Evolutionary conservation across 2,329 filamentous ascomycete species (phyloP).

Genomic region (Diatrype stigma): DNA sequence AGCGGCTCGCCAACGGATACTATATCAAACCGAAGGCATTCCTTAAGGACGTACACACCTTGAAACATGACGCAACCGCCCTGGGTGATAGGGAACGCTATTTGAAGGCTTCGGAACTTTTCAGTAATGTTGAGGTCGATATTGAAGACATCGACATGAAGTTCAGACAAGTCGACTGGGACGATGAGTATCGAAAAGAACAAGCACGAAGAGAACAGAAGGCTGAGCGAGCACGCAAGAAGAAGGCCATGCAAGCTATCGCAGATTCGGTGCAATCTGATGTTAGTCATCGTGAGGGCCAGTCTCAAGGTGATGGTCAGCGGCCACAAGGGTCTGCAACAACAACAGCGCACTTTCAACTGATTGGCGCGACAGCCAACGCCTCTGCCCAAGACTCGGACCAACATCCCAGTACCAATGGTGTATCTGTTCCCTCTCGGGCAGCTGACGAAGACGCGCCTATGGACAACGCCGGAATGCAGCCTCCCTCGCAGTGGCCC

Average conservation of each 20-base stretch:
- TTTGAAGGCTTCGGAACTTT: constrained; percentile 84
- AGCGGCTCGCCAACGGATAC: constrained; percentile 93
- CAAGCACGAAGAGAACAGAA: constrained; percentile 57
- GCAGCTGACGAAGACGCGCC: constrained; percentile 52
- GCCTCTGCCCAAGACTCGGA: constrained; percentile 43
- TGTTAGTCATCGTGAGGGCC: constrained; percentile 45
- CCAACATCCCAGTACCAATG: constrained; percentile 47
- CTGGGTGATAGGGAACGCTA: constrained; percentile 78
- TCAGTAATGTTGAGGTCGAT: constrained; percentile 92
- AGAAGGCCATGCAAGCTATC: constrained; percentile 55
- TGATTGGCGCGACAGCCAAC: constrained; percentile 57
- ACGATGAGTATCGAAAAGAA: constrained; percentile 73
- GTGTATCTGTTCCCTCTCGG: constrained; percentile 46
- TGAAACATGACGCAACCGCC: constrained; percentile 80
- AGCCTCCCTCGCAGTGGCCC: constrained; percentile 43
- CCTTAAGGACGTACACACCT: constrained; percentile 75
- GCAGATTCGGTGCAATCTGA: constrained; percentile 48
- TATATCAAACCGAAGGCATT: constrained; percentile 92
- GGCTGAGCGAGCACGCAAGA: constrained; percentile 60
- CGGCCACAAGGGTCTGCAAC: constrained; percentile 43
- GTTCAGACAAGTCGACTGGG: constrained; percentile 69
- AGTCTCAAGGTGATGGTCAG: constrained; percentile 25
- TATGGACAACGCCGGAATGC: constrained; percentile 54
- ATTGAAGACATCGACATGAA: constrained; percentile 71
- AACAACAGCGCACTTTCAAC: constrained; percentile 48